Evolutionary conservation across 106 monocot species (phyloP).

Genomic region (Xerophyta viscosa): DNA sequence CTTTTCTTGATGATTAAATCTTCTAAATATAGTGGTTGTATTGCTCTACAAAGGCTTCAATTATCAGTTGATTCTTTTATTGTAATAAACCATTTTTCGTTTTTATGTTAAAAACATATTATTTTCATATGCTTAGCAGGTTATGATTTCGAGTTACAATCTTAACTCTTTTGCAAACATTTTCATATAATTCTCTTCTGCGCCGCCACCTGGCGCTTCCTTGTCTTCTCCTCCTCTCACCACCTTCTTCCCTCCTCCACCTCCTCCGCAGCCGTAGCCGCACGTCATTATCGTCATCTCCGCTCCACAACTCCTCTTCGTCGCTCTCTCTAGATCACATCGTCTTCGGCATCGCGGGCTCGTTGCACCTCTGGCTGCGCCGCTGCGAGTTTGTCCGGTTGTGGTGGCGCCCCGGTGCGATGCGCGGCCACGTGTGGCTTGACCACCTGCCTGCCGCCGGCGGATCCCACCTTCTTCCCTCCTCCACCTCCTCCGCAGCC

Average conservation of each 20-base stretch:
- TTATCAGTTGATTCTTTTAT: no score
- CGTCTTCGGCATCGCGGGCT: constrained; percentile 81
- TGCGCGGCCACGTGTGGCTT: constrained; percentile 88
- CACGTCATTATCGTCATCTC: not conserved
- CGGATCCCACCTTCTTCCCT: constrained; percentile 32
- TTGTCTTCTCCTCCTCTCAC: constrained; percentile 22
- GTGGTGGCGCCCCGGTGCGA: constrained; percentile 63
- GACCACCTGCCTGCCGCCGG: constrained; percentile 19
- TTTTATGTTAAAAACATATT: no score
- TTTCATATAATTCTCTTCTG: constrained; percentile 37
- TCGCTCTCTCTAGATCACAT: constrained; percentile 45
- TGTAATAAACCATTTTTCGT: no score
- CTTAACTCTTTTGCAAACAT: no score
- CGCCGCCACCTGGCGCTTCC: constrained; percentile 32
- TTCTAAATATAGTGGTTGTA: no score
- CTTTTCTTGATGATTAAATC: no score
- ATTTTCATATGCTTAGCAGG: no score
- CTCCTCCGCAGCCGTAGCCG: not conserved
- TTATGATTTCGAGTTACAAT: no score
- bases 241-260: not conserved
- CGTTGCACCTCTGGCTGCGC: constrained; percentile 59
- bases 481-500: constrained; percentile 64
- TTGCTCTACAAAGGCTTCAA: no score
- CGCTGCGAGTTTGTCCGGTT: constrained; percentile 64
- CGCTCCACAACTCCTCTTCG: not conserved